Evolutionary conservation across 805 yeast genomes (phyloP), one percentile per base, ranked within the genome.

Genomic region (Torulaspora microellipsoides): DNA sequence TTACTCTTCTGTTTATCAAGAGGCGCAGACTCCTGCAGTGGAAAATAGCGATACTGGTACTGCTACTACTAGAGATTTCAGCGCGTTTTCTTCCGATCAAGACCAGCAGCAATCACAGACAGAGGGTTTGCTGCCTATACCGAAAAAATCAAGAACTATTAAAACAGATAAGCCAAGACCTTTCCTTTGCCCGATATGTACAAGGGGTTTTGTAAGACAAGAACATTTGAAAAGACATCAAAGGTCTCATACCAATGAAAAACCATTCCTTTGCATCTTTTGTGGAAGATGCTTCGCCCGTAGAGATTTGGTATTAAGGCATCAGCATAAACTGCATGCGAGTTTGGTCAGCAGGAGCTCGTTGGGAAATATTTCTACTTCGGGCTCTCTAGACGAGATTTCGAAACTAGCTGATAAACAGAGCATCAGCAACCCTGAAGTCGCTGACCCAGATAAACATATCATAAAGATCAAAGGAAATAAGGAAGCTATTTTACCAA

Each of bases 261-360:
- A 89, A 62, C 98, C 98, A 1, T 91, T 84, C 68, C 93, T 87
- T 60, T 91, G 99, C 67, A 95, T 95, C 2, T 90, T 90, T 8
- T 91, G 98, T 66, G 97, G 95, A 28, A 79, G 98, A 38, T 85
- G 96, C 60, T 91, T 93, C 69, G 97, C 98, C 4, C 72, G 99
- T 44, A 70, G 97, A 44, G 91, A 85, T 61, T 72, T 85, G 59
- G 88, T 93, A 25, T 73, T 93, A 42, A 76, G 99, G 47, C 99
- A 93, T 69, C 96, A 88, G 68, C 97, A 89, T 66, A 93, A 93
- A 60, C 76, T 93, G 29, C 99, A 93, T 58, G 66, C 84, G 1
- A 56, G 69, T 7, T 36, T 72, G 62, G 37, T 70, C 62, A 52
- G 81, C 75, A 45, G 43, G 31, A 65, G 60, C 14, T 40, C 47